phyloP scores from a whole-genome alignment of 2,329 filamentous ascomycete genomes.

The Trichoderma arundinaceum region DNA sequence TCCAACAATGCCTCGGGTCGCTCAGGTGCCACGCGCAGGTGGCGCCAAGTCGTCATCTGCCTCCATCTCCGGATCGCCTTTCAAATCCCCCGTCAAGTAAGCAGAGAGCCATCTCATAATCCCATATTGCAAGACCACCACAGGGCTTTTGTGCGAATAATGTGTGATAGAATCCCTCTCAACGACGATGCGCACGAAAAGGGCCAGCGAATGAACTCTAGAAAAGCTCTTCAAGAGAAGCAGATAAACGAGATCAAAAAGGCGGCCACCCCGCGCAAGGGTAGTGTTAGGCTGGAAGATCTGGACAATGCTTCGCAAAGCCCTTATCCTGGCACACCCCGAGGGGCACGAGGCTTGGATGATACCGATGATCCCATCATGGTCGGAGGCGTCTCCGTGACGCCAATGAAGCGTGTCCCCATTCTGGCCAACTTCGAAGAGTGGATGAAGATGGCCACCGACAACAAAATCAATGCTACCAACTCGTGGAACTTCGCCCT shows the following conservation, averaged over 20 bases:
- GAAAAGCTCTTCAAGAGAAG: slow-evolving; percentile 85
- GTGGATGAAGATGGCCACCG: slow-evolving; percentile 99
- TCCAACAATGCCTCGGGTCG: slow-evolving; percentile 61
- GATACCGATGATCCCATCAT: slow-evolving; percentile 65
- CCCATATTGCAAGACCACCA: background rate
- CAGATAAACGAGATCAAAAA: slow-evolving; percentile 89
- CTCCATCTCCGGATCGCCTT: slow-evolving; percentile 56
- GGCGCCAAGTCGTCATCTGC: slow-evolving; percentile 55
- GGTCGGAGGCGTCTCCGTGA: slow-evolving; percentile 77
- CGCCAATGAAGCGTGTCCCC: slow-evolving; percentile 94
- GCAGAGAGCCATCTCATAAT: slow-evolving; percentile 36
- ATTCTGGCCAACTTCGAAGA: slow-evolving; percentile 98
- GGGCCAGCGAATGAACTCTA: slow-evolving; percentile 82
- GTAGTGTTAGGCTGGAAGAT: slow-evolving; percentile 63
- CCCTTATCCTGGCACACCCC: slow-evolving; percentile 62
- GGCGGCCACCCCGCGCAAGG: slow-evolving; percentile 71
- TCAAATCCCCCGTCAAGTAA: slow-evolving; percentile 64
- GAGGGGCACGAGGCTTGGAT: slow-evolving; percentile 46
- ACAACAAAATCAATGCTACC: slow-evolving; percentile 97
- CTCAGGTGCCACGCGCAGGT: slow-evolving; percentile 59
- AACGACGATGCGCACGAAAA: slow-evolving; percentile 96
- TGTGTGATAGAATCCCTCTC: slow-evolving; percentile 75
- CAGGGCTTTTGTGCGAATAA: slow-evolving; percentile 7
- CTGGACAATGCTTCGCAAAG: slow-evolving; percentile 62
- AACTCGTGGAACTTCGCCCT: slow-evolving; percentile 99